Conservation (phyloP, 208 protist species). For the Cochliopodium minus region DNA sequence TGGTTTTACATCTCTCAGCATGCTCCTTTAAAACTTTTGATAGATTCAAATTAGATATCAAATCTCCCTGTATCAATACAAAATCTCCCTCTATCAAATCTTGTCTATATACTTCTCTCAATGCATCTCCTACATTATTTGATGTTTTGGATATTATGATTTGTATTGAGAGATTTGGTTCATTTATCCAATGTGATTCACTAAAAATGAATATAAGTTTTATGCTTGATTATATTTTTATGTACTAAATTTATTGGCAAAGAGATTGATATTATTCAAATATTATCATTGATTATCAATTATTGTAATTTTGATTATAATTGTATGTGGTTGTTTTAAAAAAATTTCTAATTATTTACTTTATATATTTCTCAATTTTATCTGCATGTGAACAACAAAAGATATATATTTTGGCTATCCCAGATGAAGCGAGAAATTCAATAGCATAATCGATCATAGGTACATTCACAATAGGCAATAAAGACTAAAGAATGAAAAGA, state of each 20-base stretch:
- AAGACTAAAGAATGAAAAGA: background rate
- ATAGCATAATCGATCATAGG: slow-evolving; percentile 11
- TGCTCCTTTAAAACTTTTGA: background rate
- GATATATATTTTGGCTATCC: slow-evolving; percentile 4
- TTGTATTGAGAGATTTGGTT: background rate
- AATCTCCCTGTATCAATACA: slow-evolving; percentile 6
- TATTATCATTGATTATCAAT: background rate
- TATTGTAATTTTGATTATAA: background rate
- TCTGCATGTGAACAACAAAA: background rate
- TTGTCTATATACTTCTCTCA: background rate
- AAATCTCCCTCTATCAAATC: slow-evolving; percentile 6
- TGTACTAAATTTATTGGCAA: too few species aligned
- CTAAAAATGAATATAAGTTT: background rate
- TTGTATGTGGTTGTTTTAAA: background rate
- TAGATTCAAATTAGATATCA: background rate
- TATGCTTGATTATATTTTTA: background rate
- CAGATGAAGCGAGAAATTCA: slow-evolving; percentile 1
- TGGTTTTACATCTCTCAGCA: background rate
- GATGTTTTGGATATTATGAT: background rate
- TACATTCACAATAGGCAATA: slow-evolving; percentile 5
- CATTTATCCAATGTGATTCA: background rate
- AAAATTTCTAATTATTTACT: background rate
- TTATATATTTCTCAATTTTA: slow-evolving; percentile 4
- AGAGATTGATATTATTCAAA: too few species aligned
- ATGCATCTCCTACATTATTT: slow-evolving; percentile 1